phyloP scores from a whole-genome alignment of 176 grass and related monocot species.

The Eragrostis nindensis region DNA sequence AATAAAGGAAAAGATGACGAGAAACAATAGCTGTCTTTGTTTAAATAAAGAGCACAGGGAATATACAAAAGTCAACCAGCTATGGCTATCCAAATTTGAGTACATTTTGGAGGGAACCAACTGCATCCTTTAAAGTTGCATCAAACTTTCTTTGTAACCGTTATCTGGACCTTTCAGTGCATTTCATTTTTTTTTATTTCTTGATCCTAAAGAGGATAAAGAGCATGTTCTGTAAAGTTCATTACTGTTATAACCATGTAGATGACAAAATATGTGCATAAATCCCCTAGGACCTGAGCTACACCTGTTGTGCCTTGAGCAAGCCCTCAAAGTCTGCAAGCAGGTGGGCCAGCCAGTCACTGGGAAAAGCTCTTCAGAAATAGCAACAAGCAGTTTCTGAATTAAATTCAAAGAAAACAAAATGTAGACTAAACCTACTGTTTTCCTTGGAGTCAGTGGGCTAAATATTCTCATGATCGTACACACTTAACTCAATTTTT shows the following conservation, averaged over 20 bases:
- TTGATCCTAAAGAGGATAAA: not conserved
- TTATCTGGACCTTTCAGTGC: not conserved
- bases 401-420: not conserved
- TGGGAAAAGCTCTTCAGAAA: not conserved
- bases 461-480: not conserved
- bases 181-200: conserved; percentile 25
- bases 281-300: not conserved
- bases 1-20: conserved; percentile 35
- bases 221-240: not conserved
- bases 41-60: not conserved
- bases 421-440: not conserved
- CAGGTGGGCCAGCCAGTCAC: not conserved
- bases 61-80: conserved; percentile 24
- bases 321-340: not conserved
- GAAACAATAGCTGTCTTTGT: conserved; percentile 35
- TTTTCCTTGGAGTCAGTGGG: not conserved
- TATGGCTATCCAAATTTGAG: conserved; percentile 13
- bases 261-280: conserved; percentile 4
- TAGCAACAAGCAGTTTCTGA: not conserved
- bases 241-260: not conserved
- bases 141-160: conserved; percentile 13
- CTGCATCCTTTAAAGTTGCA: conserved; percentile 16
- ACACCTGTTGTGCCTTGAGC: not conserved
- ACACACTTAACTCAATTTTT: not conserved
- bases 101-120: conserved; percentile 23